Percentiles rank a stretch among this genome's conserved stretches.
Conservation (phyloP, 371 early-diverging fungal genomes). For the Mucor saturninus region DNA sequence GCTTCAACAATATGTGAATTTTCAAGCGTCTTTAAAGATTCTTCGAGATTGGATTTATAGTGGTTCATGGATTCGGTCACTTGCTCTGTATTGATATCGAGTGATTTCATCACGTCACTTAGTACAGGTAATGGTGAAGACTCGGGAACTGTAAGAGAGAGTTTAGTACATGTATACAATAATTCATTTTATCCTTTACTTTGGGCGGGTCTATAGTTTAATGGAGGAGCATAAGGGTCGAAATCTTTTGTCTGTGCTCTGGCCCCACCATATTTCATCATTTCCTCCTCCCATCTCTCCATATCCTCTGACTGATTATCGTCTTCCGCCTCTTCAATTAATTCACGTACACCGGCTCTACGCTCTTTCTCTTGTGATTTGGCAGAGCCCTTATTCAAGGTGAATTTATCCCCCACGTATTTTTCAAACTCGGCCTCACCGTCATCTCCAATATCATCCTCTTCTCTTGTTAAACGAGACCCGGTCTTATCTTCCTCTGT, state of each 20-base stretch:
- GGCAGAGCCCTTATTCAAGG: constrained; percentile 43
- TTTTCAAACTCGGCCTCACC: constrained; percentile 59
- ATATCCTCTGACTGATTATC: constrained; percentile 63
- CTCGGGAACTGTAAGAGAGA: constrained; percentile 57
- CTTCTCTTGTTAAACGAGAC: constrained; percentile 56
- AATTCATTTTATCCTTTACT: constrained; percentile 21
- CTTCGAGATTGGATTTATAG: constrained; percentile 53
- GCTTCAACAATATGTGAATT: constrained; percentile 34
- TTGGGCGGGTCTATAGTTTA: constrained; percentile 41
- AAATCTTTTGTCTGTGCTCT: constrained; percentile 24
- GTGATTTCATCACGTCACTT: constrained; percentile 46
- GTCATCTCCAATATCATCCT: constrained; percentile 59
- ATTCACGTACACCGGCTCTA: constrained; percentile 51
- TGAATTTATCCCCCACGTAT: constrained; percentile 51
- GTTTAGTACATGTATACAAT: neutral
- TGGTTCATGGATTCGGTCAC: constrained; percentile 43
- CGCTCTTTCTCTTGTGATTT: constrained; percentile 47
- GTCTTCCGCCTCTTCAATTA: constrained; percentile 63
- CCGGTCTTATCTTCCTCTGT: constrained; percentile 16
- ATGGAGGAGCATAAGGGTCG: constrained; percentile 33
- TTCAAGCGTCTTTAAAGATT: constrained; percentile 51
- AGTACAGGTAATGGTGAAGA: constrained; percentile 53
- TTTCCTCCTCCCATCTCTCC: constrained; percentile 70
- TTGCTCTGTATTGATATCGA: constrained; percentile 40
- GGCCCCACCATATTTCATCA: constrained; percentile 67